Conservation (phyloP, 306 rosid genomes). For the Ceratonia siliqua region DNA sequence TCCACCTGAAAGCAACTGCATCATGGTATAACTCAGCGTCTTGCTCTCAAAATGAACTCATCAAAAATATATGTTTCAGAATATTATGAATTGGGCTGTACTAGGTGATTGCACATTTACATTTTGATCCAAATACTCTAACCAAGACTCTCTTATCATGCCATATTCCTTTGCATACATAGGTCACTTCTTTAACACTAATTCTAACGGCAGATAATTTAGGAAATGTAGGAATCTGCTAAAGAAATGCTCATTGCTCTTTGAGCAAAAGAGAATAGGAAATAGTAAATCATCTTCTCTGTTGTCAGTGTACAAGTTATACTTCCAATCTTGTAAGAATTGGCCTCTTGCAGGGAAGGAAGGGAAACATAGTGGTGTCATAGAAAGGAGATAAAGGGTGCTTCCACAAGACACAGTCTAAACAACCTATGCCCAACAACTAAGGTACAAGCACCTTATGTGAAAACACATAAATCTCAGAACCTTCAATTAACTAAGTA, state of each 20-base stretch:
- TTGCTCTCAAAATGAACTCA: constrained; percentile 33
- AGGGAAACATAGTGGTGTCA: not conserved
- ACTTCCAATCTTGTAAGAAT: not conserved
- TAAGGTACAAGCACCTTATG: not conserved
- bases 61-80: constrained; percentile 12
- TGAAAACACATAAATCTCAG: not conserved
- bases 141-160: constrained; percentile 12
- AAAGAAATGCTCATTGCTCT: constrained; percentile 14
- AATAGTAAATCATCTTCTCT: not conserved
- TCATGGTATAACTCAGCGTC: constrained; percentile 38
- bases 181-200: constrained; percentile 19
- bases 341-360: not conserved
- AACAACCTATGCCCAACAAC: not conserved
- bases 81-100: not conserved
- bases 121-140: constrained; percentile 15
- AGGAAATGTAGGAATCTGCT: constrained; percentile 2
- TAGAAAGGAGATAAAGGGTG: not conserved
- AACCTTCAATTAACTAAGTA: no score
- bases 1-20: constrained; percentile 98
- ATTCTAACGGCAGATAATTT: not conserved
- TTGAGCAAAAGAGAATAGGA: constrained; percentile 9
- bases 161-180: constrained; percentile 13
- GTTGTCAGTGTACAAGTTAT: not conserved
- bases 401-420: not conserved
- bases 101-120: constrained; percentile 11